phyloP scores from a whole-genome alignment of 2,329 filamentous ascomycete genomes.

The Colletotrichum coccodes region DNA sequence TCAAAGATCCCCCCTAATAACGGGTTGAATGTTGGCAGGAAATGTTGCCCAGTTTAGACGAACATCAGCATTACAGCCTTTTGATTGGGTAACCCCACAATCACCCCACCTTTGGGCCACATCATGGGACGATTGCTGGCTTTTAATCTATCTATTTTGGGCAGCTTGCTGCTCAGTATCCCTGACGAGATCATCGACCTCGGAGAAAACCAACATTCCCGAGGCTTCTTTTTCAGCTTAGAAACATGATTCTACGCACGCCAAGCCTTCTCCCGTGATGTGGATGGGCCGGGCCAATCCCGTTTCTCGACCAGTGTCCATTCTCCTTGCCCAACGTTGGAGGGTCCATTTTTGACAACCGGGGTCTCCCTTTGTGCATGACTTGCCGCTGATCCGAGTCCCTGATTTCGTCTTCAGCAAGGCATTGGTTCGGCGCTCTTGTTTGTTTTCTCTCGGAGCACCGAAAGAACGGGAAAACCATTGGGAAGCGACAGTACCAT shows the following conservation, averaged over 20 bases:
- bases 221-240: not conserved
- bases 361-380: not conserved
- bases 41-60: not conserved
- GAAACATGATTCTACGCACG: not conserved
- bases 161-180: not conserved
- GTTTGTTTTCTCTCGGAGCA: not conserved
- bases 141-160: constrained; percentile 13
- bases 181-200: not conserved
- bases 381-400: not conserved
- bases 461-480: not conserved
- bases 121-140: not conserved
- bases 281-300: not conserved
- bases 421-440: not conserved
- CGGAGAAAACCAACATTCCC: not conserved
- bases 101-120: not conserved
- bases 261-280: not conserved
- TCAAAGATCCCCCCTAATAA: not conserved
- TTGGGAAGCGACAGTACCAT: no score
- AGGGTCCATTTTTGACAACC: not conserved
- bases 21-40: not conserved
- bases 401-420: not conserved
- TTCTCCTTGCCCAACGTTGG: not conserved
- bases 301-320: not conserved
- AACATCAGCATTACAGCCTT: not conserved
- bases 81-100: not conserved